These are phyloP conservation scores for Chrysoporthe deuterocubensis DNA, from an alignment of 2,329 filamentous ascomycete genomes.

Conservation along the genomic window DNA sequence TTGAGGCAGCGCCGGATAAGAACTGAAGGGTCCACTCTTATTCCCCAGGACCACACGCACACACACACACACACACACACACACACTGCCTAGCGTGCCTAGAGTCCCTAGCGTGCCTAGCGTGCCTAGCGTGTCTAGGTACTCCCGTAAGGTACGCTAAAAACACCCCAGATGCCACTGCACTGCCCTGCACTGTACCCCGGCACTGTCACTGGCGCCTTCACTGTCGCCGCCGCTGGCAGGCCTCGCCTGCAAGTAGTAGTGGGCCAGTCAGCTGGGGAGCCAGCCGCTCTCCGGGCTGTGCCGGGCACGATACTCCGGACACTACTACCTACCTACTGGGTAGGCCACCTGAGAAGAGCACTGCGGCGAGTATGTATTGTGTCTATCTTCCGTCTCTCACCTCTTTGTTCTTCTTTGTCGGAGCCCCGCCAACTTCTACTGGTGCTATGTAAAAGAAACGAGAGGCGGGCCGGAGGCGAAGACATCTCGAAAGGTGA, in stretches of 20 bases:
- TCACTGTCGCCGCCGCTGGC: background rate
- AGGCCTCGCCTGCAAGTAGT: background rate
- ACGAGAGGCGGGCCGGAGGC: no score
- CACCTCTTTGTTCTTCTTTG: no score
- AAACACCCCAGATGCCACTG: constrained; percentile 7
- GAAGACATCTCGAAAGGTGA: no score
- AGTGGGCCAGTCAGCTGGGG: background rate
- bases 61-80: no score
- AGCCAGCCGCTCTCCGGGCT: background rate
- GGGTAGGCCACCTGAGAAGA: no score
- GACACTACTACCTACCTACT: background rate
- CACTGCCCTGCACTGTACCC: background rate
- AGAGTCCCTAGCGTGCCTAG: no score
- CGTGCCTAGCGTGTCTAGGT: background rate
- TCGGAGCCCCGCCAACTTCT: no score
- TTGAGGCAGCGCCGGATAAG: constrained; percentile 5
- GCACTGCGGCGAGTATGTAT: no score
- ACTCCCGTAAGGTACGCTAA: constrained; percentile 1
- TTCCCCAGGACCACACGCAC: background rate
- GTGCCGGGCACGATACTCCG: background rate
- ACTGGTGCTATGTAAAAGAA: no score
- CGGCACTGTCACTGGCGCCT: background rate
- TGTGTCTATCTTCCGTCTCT: no score
- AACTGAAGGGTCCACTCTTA: background rate
- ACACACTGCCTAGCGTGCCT: no score